Percentiles rank a stretch among this genome's conserved stretches.
Evolutionary conservation across 2,329 filamentous ascomycete genomes (phyloP).

Genomic region (Botryotinia convoluta): DNA sequence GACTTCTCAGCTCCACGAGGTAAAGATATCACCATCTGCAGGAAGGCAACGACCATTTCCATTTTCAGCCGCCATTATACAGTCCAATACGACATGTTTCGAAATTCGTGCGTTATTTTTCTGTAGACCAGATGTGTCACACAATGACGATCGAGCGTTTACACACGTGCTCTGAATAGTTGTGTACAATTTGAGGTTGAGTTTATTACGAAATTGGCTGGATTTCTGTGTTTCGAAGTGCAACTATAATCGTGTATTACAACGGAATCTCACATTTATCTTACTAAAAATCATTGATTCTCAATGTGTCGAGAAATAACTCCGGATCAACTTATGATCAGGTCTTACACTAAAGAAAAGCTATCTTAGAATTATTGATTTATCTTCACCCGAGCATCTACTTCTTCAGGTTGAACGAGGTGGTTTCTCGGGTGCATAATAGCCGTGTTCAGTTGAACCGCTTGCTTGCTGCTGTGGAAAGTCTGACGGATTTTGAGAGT

Average conservation of each 20-base stretch:
- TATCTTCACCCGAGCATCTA: background rate
- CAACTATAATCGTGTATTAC: background rate
- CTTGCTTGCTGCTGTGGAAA: constrained; percentile 9
- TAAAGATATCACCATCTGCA: background rate
- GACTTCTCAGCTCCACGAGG: no score
- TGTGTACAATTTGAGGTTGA: constrained; percentile 1
- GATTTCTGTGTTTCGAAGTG: background rate
- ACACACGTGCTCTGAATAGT: background rate
- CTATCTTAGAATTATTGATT: background rate
- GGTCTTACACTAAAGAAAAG: background rate
- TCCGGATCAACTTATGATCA: background rate
- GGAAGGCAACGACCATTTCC: background rate
- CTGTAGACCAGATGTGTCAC: background rate
- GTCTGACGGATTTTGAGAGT: background rate
- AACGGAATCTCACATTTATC: background rate
- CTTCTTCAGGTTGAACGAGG: constrained; percentile 4
- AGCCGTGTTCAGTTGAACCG: constrained; percentile 5
- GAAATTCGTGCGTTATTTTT: background rate
- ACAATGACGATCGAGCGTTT: background rate
- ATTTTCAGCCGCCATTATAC: background rate
- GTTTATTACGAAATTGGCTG: background rate
- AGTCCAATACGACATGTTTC: background rate
- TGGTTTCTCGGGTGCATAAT: constrained; percentile 20
- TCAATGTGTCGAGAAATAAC: background rate
- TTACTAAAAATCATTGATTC: background rate